Percentiles rank a stretch among this genome's conserved stretches.
Conservation (phyloP, 192 early-diverging fungal genomes). For the Coemansia sp. region DNA sequence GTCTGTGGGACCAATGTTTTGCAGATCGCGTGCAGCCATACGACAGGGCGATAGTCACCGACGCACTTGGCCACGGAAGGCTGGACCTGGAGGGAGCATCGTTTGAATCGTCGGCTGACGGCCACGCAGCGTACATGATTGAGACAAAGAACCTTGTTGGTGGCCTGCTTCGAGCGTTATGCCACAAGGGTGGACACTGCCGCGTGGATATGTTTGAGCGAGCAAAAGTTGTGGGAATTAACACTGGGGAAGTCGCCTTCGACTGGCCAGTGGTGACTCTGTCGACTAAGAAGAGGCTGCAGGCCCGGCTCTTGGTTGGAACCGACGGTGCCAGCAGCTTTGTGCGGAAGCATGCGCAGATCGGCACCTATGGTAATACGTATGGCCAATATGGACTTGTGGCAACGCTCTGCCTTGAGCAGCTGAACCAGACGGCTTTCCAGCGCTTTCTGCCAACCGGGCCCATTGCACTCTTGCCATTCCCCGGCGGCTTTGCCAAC, state of each 20-base stretch:
- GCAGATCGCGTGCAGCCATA: slow-evolving; percentile 61
- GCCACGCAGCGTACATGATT: slow-evolving; percentile 76
- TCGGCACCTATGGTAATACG: slow-evolving; percentile 81
- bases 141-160: slow-evolving; percentile 82
- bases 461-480: slow-evolving; percentile 87
- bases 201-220: slow-evolving; percentile 66
- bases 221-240: slow-evolving; percentile 63
- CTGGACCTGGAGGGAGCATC: slow-evolving; percentile 10
- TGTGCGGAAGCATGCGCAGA: slow-evolving; percentile 79
- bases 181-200: slow-evolving; percentile 22
- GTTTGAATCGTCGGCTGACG: background rate
- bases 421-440: slow-evolving; percentile 72
- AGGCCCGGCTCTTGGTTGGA: slow-evolving; percentile 76
- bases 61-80: slow-evolving; percentile 25
- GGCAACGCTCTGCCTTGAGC: slow-evolving; percentile 67
- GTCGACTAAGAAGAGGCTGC: slow-evolving; percentile 60
- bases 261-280: slow-evolving; percentile 74
- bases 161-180: slow-evolving; percentile 59
- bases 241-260: background rate
- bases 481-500: slow-evolving; percentile 56
- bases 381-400: slow-evolving; percentile 86
- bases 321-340: slow-evolving; percentile 86
- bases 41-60: slow-evolving; percentile 42
- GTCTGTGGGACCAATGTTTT: slow-evolving; percentile 68
- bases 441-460: slow-evolving; percentile 94